These are phyloP conservation scores for Telfairia occidentalis DNA, from an alignment of 331 rosid species.

Conservation along the genomic window DNA sequence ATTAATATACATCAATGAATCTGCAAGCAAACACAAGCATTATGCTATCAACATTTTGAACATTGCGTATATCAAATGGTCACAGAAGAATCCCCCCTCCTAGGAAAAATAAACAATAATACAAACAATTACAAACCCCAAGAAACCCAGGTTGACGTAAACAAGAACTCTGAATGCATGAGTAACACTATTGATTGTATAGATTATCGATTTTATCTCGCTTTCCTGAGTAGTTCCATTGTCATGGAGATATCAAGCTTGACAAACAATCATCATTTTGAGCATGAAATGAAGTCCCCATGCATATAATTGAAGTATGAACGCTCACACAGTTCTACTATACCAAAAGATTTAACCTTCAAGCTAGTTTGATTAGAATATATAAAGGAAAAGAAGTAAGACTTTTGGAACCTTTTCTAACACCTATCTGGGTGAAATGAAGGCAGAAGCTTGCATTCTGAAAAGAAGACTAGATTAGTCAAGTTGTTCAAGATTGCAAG, in stretches of 20 bases:
- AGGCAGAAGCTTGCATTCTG: conserved; percentile 1
- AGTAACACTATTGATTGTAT: not conserved
- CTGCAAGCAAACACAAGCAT: conserved; percentile 7
- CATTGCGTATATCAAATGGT: not conserved
- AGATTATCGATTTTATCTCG: not conserved
- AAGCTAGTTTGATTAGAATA: not conserved
- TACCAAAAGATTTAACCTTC: not conserved
- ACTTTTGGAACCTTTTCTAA: not conserved
- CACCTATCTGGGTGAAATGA: not conserved
- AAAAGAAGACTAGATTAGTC: not conserved
- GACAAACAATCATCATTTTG: not conserved
- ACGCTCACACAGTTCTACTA: not conserved
- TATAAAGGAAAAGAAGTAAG: not conserved
- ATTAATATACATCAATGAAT: conserved; percentile 7
- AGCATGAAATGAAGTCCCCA: not conserved
- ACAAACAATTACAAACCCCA: not conserved
- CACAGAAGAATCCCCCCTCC: not conserved
- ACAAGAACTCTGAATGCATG: not conserved
- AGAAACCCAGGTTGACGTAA: not conserved
- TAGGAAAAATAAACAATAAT: not conserved
- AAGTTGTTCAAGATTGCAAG: conserved; percentile 1
- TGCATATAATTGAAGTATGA: not conserved
- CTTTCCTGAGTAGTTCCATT: not conserved
- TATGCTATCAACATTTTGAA: not conserved
- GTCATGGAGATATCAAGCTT: not conserved